Base-by-base conservation (phyloP, 2,329 filamentous ascomycete species). In the Hirsutella rhossiliensis region DNA sequence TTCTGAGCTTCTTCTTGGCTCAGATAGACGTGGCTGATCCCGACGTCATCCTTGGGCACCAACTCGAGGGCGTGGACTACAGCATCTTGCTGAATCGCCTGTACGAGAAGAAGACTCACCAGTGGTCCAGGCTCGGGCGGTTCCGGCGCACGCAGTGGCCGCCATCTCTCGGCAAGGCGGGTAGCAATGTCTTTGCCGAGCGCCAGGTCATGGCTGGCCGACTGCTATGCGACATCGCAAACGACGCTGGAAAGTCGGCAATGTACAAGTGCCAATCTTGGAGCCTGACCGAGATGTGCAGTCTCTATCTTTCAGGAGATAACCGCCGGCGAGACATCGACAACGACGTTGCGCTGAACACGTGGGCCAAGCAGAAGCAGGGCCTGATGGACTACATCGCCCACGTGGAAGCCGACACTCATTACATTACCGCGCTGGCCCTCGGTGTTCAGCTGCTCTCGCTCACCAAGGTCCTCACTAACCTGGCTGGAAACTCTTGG, bases 211-310 rank as follows among this genome's bases (percentile, higher is more conserved):
- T 95, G 52, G 78, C 89, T 48, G 92, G 92, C 36, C 82, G 92
- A 54, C 69, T 98, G 47, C 76, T 97, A 45, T 97, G 92, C 61
- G 92, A 98, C 66, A 71, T 97, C 47, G 88, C 84, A 46, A 98
- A 98, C 60, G 92, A 98, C 54, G 86, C 94, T 57, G 92, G 92
- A 62, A 97, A 96, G 69, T 96, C 90, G 11, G 78, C 88, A 51
- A 97, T 97, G 90, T 82, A 78, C 55, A 95, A 94, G 66, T 98
- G 92, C 62, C 90, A 96, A 63, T 94, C 89, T 3, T 98, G 92
- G 92, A 95, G 85, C 62, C 72, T 98, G 62, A 94, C 90, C 2
- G 92, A 98, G 63, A 98, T 98, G 89, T 94, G 88, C 61, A 86
- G 82, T 50, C 74, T 97, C 15, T 94, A 96, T 52, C 80, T 98